Conservation (phyloP, 176 grass and related monocot species). For the Eremochloa ophiuroides region DNA sequence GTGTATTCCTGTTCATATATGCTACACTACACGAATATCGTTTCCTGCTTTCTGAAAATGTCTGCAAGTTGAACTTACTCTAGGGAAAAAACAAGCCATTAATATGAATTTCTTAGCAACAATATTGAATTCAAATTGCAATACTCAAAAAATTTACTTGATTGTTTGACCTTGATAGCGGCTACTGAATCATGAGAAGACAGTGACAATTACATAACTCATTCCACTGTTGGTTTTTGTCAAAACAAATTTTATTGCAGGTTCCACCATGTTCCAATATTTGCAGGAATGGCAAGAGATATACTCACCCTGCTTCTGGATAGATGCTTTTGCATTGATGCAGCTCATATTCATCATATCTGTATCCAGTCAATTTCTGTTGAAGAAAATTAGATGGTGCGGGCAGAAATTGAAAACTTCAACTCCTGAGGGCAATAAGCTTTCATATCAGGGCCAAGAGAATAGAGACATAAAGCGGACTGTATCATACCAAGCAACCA, state of each 20-base stretch:
- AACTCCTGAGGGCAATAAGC: conserved; percentile 20
- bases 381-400: conserved; percentile 37
- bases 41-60: neutral
- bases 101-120: neutral
- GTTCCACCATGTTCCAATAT: conserved; percentile 22
- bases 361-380: conserved; percentile 38
- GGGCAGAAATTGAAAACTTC: conserved; percentile 25
- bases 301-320: conserved; percentile 63
- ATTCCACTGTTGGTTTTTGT: neutral
- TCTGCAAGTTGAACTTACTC: neutral
- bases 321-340: conserved; percentile 33
- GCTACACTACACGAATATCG: too few relatives aligned
- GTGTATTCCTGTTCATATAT: too few relatives aligned
- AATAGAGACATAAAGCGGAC: conserved; percentile 27
- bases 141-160: neutral
- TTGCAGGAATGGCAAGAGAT: conserved; percentile 59
- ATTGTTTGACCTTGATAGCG: neutral
- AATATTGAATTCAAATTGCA: neutral
- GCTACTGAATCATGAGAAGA: neutral
- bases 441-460: conserved; percentile 14
- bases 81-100: neutral
- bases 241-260: conserved; percentile 26
- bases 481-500: conserved; percentile 57
- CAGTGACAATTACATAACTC: neutral
- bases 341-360: conserved; percentile 52